Conservation (phyloP, 2,329 filamentous ascomycete species). For the Monascus ruber region DNA sequence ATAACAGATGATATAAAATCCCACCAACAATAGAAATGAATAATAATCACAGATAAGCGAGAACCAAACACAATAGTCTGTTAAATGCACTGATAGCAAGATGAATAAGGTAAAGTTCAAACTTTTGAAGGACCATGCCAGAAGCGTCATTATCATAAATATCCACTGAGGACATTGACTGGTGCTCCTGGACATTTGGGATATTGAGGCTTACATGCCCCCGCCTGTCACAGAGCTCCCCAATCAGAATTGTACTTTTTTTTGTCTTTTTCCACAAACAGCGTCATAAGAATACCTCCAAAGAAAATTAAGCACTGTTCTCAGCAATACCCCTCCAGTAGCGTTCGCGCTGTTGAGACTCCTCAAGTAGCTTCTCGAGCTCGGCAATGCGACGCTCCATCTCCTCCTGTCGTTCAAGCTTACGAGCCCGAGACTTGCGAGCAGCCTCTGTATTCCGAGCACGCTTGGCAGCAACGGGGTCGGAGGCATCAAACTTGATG, state of each 20-base stretch:
- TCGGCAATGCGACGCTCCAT: slow-evolving; percentile 64
- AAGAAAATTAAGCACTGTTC: slow-evolving; percentile 6
- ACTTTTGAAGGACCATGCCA: slow-evolving; percentile 17
- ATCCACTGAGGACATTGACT: slow-evolving; percentile 8
- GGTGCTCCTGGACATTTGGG: slow-evolving; percentile 14
- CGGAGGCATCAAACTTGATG: slow-evolving; percentile 63
- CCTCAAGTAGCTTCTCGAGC: slow-evolving; percentile 41
- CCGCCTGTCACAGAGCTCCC: slow-evolving; percentile 21
- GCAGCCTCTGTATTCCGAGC: slow-evolving; percentile 88
- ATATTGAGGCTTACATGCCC: slow-evolving; percentile 22
- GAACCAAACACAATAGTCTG: slow-evolving; percentile 3
- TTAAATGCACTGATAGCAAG: slow-evolving; percentile 1
- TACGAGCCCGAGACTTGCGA: slow-evolving; percentile 82
- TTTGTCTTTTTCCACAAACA: slow-evolving; percentile 4
- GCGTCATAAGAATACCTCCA: no score
- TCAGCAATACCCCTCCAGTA: slow-evolving; percentile 26
- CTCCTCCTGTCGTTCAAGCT: slow-evolving; percentile 63
- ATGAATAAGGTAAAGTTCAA: slow-evolving; percentile 8
- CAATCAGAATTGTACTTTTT: slow-evolving; percentile 10
- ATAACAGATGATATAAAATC: no score
- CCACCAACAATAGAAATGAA: no score
- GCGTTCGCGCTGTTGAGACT: slow-evolving; percentile 25
- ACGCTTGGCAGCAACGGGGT: slow-evolving; percentile 78
- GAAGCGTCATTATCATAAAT: slow-evolving; percentile 10
- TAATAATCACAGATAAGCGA: slow-evolving; percentile 6